These are phyloP conservation scores for Candida glucosophila DNA, from an alignment of 1,139 yeast genomes.

Conservation along the genomic window DNA sequence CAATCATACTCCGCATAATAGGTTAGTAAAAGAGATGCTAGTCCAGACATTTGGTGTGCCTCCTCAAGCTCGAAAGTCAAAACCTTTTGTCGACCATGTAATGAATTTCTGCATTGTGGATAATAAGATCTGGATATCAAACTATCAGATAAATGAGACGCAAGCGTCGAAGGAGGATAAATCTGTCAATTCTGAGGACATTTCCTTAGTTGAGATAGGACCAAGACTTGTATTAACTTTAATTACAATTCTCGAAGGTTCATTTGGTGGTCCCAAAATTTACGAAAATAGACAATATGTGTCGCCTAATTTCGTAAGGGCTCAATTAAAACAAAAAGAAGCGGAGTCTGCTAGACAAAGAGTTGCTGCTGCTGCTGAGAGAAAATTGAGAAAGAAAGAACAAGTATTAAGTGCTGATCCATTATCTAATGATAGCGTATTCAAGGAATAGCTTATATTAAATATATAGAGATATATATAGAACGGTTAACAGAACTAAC, in stretches of 20 bases:
- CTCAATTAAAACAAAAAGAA: constrained; percentile 72
- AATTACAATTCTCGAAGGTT: constrained; percentile 88
- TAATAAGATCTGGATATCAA: constrained; percentile 91
- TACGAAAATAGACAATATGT: constrained; percentile 96
- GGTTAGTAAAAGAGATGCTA: constrained; percentile 76
- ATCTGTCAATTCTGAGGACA: constrained; percentile 35
- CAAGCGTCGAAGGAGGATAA: constrained; percentile 41
- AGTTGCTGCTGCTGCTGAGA: constrained; percentile 69
- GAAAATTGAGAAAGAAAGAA: constrained; percentile 70
- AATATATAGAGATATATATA: no score
- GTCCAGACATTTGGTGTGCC: constrained; percentile 92
- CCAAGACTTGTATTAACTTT: constrained; percentile 93
- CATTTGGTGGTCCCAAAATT: constrained; percentile 96
- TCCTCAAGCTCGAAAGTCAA: constrained; percentile 85
- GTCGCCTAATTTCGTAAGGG: constrained; percentile 90
- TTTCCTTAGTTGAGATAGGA: constrained; percentile 87
- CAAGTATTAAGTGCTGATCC: constrained; percentile 76
- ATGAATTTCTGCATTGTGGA: constrained; percentile 90
- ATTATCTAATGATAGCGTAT: constrained; percentile 68
- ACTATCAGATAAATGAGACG: constrained; percentile 83
- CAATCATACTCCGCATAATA: constrained; percentile 48
- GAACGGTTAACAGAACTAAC: no score
- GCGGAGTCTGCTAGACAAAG: constrained; percentile 76
- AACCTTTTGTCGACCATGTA: constrained; percentile 93
- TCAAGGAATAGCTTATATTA: constrained; percentile 42